Evolutionary conservation across 2,329 filamentous ascomycete genomes (phyloP).

Genomic region (Tolypocladium inflatum): DNA sequence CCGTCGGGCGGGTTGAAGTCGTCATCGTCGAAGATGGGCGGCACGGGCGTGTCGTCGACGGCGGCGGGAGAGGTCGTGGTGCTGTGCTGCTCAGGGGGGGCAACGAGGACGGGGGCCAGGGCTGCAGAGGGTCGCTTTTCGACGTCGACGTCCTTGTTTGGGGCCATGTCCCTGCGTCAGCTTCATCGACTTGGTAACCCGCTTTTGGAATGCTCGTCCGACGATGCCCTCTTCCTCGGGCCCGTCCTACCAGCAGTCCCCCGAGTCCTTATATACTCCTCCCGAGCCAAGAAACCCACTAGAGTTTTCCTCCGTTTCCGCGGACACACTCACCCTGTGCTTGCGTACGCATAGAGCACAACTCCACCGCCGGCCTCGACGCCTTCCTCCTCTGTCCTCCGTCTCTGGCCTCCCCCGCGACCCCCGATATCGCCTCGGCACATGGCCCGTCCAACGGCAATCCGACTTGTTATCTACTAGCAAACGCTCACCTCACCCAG

Average conservation of each 20-base stretch:
- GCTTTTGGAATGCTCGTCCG: not conserved
- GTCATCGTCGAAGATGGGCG: not conserved
- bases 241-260: not conserved
- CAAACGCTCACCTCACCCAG: not conserved
- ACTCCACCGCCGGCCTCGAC: not conserved
- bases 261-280: not conserved
- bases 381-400: not conserved
- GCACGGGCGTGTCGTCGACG: not conserved
- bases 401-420: not conserved
- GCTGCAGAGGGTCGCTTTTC: not conserved
- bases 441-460: not conserved
- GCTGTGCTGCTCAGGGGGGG: not conserved
- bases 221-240: not conserved
- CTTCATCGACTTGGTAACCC: not conserved
- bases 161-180: not conserved
- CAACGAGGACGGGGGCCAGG: not conserved
- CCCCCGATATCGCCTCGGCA: not conserved
- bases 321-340: not conserved
- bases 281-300: not conserved
- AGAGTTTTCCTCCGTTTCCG: not conserved
- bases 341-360: not conserved
- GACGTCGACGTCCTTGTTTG: not conserved
- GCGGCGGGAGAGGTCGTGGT: conserved; percentile 5
- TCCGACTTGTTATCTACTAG: not conserved
- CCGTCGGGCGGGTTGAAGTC: conserved; percentile 27